Evolutionary conservation across 371 early-diverging fungal genomes (phyloP).

Genomic region (Saksenaea oblongispora): DNA sequence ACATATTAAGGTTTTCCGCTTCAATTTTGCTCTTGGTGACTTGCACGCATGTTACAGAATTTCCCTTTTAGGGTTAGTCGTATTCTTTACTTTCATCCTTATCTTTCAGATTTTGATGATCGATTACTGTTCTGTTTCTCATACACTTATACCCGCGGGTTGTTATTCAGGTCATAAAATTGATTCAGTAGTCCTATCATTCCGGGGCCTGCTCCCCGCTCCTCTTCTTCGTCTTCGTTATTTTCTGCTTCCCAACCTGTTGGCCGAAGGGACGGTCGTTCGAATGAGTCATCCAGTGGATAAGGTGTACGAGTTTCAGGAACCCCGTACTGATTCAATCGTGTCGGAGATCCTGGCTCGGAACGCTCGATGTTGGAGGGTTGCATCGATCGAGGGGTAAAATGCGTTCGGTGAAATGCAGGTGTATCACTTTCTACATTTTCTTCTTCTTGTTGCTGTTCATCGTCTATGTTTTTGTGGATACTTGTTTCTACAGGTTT

Average conservation of each 20-base stretch:
- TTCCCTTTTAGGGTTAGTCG: background rate
- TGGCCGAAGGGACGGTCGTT: slow-evolving; percentile 15
- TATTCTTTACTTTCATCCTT: background rate
- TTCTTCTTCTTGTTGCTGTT: slow-evolving; percentile 4
- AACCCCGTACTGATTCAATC: slow-evolving; percentile 37
- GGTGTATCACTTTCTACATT: background rate
- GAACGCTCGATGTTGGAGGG: slow-evolving; percentile 5
- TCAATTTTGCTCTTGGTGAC: too few relatives aligned
- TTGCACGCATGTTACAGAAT: background rate
- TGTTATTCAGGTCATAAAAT: slow-evolving; percentile 63
- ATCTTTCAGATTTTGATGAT: background rate
- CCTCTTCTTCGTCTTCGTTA: slow-evolving; percentile 31
- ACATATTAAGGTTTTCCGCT: background rate
- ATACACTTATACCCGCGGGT: slow-evolving; percentile 8
- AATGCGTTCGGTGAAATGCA: slow-evolving; percentile 4
- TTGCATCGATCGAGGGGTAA: slow-evolving; percentile 7
- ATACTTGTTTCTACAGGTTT: background rate
- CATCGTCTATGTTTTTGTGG: background rate
- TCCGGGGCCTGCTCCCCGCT: slow-evolving; percentile 29
- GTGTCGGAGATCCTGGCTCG: slow-evolving; percentile 5
- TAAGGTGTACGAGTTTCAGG: slow-evolving; percentile 33
- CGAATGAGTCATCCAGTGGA: slow-evolving; percentile 40
- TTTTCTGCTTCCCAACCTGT: slow-evolving; percentile 14
- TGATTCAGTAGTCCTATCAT: slow-evolving; percentile 61
- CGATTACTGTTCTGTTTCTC: background rate